Conservation (phyloP, 2,329 filamentous ascomycete genomes). For the Macrophomina pseudophaseolina region DNA sequence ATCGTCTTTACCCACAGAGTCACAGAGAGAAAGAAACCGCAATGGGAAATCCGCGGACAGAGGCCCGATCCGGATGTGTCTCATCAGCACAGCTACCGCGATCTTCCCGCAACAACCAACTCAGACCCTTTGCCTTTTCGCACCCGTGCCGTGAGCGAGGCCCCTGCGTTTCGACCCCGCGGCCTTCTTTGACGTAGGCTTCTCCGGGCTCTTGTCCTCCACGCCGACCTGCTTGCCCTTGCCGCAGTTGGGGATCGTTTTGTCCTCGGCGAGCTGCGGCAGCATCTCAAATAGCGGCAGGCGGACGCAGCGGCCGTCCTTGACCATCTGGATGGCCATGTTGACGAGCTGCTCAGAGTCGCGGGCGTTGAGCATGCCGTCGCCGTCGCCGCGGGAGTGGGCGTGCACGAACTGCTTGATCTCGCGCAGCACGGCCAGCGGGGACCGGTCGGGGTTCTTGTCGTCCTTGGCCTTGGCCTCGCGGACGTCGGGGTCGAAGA, state of each 20-base stretch:
- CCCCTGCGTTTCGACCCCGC: background rate
- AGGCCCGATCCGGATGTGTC: too few relatives aligned
- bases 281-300: constrained; percentile 25
- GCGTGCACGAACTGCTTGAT: constrained; percentile 25
- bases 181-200: background rate
- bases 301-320: background rate
- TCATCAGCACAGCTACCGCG: too few relatives aligned
- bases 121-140: background rate
- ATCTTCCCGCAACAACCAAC: too few relatives aligned
- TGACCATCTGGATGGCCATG: background rate
- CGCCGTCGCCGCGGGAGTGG: constrained; percentile 32
- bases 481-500: constrained; percentile 28
- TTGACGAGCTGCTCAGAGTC: constrained; percentile 34
- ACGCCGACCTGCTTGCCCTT: background rate
- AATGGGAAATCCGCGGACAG: too few relatives aligned
- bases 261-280: background rate
- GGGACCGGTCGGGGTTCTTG: constrained; percentile 39
- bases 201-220: background rate
- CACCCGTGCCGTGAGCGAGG: too few relatives aligned
- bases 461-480: constrained; percentile 28
- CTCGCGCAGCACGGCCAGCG: constrained; percentile 41
- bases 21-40: too few relatives aligned
- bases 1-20: too few relatives aligned
- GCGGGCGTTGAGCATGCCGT: constrained; percentile 29
- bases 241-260: background rate